Evolutionary conservation across 2,329 filamentous ascomycete genomes (phyloP).

Genomic region (Xenosphaeropsis pyriputrescens): DNA sequence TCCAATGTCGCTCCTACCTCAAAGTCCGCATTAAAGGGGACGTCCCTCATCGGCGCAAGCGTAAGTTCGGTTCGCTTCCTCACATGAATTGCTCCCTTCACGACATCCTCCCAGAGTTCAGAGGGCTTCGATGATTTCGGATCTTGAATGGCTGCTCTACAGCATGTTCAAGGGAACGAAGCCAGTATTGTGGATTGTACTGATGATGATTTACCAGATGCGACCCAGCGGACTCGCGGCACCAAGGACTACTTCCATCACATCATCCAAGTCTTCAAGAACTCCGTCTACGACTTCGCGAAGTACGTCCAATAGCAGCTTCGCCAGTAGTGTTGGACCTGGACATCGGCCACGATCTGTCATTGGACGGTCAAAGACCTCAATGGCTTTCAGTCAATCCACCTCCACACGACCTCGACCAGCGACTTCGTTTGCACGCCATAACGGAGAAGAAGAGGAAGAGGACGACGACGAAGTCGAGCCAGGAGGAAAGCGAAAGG

Average conservation of each 20-base stretch:
- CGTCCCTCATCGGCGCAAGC: conserved; percentile 10
- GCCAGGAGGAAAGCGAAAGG: conserved; percentile 29
- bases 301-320: conserved; percentile 29
- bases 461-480: conserved; percentile 17
- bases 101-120: too few species aligned
- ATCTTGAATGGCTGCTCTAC: too few species aligned
- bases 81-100: too few species aligned
- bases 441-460: conserved; percentile 18
- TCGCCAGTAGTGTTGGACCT: conserved; percentile 41
- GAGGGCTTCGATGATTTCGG: too few species aligned
- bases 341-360: conserved; percentile 29
- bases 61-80: conserved; percentile 1
- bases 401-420: conserved; percentile 30
- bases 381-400: conserved; percentile 30
- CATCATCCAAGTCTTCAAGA: conserved; percentile 24
- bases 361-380: conserved; percentile 32
- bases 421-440: conserved; percentile 20
- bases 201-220: neutral
- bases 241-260: conserved; percentile 17
- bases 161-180: too few species aligned
- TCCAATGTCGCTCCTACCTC: conserved; percentile 24
- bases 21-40: conserved; percentile 20
- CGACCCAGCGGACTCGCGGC: conserved; percentile 20
- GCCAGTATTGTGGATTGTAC: too few species aligned
- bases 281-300: conserved; percentile 25